phyloP scores from a whole-genome alignment of 2,329 filamentous ascomycete species.

The Madurella mycetomatis region DNA sequence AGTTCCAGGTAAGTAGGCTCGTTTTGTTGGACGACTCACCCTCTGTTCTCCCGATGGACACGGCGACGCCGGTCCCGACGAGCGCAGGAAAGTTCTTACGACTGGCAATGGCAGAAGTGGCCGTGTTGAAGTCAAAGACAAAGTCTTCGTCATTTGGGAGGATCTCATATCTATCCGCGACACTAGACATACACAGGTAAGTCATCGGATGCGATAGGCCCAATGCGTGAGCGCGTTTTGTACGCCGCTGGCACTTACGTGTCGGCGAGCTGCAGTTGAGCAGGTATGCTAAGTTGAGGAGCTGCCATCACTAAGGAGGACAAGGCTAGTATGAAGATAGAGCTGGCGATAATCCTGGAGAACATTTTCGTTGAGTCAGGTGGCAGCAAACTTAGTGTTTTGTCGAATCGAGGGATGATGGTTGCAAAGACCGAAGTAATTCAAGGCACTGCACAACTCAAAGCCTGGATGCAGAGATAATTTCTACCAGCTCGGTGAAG shows the following conservation, averaged over 20 bases:
- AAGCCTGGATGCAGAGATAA: not conserved
- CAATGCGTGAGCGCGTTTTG: not conserved
- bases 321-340: not conserved
- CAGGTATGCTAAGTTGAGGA: conserved; percentile 9
- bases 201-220: not conserved
- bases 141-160: conserved; percentile 42
- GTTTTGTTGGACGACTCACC: conserved; percentile 1
- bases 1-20: not conserved
- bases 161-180: conserved; percentile 39
- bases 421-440: not conserved
- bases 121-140: conserved; percentile 43
- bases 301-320: conserved; percentile 4
- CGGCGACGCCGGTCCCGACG: conserved; percentile 35
- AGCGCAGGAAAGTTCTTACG: conserved; percentile 54
- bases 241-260: conserved; percentile 28
- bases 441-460: not conserved
- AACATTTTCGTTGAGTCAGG: not conserved
- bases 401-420: not conserved
- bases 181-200: conserved; percentile 26
- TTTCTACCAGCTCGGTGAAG: not conserved
- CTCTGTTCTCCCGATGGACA: conserved; percentile 5
- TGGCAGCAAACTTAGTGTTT: not conserved
- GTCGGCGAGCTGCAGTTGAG: conserved; percentile 32
- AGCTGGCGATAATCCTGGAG: not conserved
- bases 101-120: conserved; percentile 43